Conservation (phyloP, 192 early-diverging fungal genomes). For the Thamnidium elegans region DNA sequence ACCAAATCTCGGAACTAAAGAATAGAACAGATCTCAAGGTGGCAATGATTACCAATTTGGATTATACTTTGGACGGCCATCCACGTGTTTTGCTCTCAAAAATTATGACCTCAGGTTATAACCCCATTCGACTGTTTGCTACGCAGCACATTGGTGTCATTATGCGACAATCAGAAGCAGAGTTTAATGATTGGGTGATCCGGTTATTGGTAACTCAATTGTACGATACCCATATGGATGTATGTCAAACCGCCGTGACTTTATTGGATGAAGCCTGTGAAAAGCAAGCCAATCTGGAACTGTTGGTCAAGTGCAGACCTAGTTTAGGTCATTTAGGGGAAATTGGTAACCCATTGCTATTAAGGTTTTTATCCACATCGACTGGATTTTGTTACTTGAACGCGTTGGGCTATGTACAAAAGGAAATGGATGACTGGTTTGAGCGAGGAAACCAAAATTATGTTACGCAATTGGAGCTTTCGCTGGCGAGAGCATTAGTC, state of each 20-base stretch:
- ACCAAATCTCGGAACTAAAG: constrained; percentile 72
- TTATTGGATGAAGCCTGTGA: constrained; percentile 71
- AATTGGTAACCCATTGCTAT: constrained; percentile 62
- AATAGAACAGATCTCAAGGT: constrained; percentile 78
- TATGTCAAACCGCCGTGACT: constrained; percentile 65
- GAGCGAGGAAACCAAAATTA: constrained; percentile 61
- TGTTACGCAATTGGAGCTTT: constrained; percentile 65
- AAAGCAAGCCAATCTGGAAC: constrained; percentile 61
- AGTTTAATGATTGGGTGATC: constrained; percentile 72
- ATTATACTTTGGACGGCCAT: constrained; percentile 80
- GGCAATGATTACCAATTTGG: constrained; percentile 65
- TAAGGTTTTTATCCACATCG: constrained; percentile 68
- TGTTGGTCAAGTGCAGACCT: constrained; percentile 66
- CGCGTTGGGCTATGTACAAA: constrained; percentile 67
- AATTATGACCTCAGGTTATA: constrained; percentile 82
- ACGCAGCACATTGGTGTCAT: constrained; percentile 70
- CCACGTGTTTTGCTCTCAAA: constrained; percentile 77
- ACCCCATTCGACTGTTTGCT: constrained; percentile 72
- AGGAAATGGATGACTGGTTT: constrained; percentile 80
- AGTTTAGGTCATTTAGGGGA: constrained; percentile 72
- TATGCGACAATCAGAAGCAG: constrained; percentile 51
- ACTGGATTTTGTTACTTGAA: constrained; percentile 70
- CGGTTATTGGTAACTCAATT: constrained; percentile 68
- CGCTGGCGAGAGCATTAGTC: constrained; percentile 48
- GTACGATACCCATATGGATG: constrained; percentile 72